These are phyloP conservation scores for Malus sylvestris DNA, from an alignment of 306 rosid species.

Conservation along the genomic window DNA sequence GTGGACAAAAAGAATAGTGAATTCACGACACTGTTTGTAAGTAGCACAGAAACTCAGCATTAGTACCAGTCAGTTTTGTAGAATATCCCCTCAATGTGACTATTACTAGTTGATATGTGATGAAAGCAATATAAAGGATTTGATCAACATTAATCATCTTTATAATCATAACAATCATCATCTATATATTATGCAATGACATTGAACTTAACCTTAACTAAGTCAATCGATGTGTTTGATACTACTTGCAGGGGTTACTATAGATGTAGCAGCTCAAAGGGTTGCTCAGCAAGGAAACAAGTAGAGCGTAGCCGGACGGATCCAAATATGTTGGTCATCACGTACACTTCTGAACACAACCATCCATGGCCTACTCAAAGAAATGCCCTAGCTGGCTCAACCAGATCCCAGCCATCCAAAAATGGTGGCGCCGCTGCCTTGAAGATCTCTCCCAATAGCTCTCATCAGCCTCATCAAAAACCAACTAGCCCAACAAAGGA, in stretches of 20 bases:
- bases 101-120: not conserved
- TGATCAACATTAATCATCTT: not conserved
- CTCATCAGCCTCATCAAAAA: slow-evolving; percentile 14
- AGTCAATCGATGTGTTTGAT: not conserved
- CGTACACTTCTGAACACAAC: slow-evolving; percentile 93
- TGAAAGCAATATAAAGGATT: not conserved
- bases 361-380: slow-evolving; percentile 99
- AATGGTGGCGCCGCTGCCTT: slow-evolving; percentile 7
- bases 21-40: not conserved
- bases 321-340: slow-evolving; percentile 90
- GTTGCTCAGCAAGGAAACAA: slow-evolving; percentile 88
- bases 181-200: not conserved
- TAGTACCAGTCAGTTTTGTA: not conserved
- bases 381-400: slow-evolving; percentile 85
- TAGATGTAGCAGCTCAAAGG: slow-evolving; percentile 95
- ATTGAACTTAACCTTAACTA: not conserved
- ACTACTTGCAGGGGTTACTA: slow-evolving; percentile 63
- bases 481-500: slow-evolving; percentile 34
- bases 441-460: slow-evolving; percentile 9
- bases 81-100: not conserved
- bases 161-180: not conserved
- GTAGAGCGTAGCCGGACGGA: slow-evolving; percentile 87
- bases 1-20: not conserved
- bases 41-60: too few relatives aligned
- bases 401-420: slow-evolving; percentile 60